Evolutionary conservation across 805 yeast genomes (phyloP).

Genomic region (Yarrowia osloensis): DNA sequence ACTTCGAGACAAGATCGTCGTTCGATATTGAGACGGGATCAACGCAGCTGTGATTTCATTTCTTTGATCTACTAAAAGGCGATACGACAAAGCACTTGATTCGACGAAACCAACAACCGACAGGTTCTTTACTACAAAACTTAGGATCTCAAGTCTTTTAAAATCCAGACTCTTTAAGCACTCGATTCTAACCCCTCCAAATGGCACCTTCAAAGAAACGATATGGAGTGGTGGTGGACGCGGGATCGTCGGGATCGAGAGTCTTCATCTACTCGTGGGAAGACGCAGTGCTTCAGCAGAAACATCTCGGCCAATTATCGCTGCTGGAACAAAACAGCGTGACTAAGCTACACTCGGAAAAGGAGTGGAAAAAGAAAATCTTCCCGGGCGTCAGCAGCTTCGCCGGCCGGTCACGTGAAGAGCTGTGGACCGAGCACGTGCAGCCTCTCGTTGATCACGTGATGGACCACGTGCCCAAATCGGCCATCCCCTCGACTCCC

Average conservation of each 20-base stretch:
- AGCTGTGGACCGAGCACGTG: slow-evolving; percentile 53
- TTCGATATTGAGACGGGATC: too few relatives aligned
- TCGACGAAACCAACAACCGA: too few relatives aligned
- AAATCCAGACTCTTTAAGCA: too few relatives aligned
- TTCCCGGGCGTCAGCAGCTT: slow-evolving; percentile 83
- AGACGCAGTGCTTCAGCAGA: slow-evolving; percentile 28
- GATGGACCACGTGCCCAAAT: slow-evolving; percentile 63
- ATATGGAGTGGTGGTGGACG: slow-evolving; percentile 69
- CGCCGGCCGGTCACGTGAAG: slow-evolving; percentile 55
- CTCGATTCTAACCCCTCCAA: too few relatives aligned
- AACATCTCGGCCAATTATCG: not conserved
- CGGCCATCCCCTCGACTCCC: slow-evolving; percentile 68
- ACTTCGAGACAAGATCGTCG: too few relatives aligned
- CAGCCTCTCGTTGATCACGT: slow-evolving; percentile 68
- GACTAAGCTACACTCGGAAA: slow-evolving; percentile 35
- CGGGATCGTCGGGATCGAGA: slow-evolving; percentile 91
- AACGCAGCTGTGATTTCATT: too few relatives aligned
- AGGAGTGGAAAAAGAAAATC: slow-evolving; percentile 67
- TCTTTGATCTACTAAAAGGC: too few relatives aligned
- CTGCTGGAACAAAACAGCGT: slow-evolving; percentile 35
- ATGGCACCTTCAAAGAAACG: slow-evolving; percentile 4
- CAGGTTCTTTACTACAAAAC: too few relatives aligned
- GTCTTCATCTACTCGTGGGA: slow-evolving; percentile 66
- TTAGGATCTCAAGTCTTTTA: too few relatives aligned
- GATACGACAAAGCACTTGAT: too few relatives aligned